Base-by-base conservation (phyloP, 164 flowering plant species). In the Tinospora cordifolia region DNA sequence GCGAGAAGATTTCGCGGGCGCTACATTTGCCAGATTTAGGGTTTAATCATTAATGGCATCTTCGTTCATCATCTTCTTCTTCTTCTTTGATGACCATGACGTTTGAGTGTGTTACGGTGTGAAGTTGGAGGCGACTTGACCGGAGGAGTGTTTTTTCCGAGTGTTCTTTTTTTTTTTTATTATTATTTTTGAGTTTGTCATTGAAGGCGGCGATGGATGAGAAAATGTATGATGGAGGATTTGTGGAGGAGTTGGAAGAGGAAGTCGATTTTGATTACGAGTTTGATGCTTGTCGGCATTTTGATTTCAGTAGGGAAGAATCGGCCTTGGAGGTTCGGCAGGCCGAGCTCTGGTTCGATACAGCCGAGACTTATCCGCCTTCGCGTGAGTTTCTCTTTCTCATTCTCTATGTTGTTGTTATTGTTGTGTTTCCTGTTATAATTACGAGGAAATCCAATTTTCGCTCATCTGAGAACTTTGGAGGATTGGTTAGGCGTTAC, bases 181-280 rank as follows among this genome's bases (percentile, higher is more conserved):
- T n/a, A n/a, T n/a, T n/a, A n/a, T n/a, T n/a, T n/a, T n/a, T n/a
- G n/a, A n/a, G n/a, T n/a, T n/a, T n/a, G n/a, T n/a, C n/a, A 15
- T 67, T 67, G 19, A 46, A 22, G 90, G 83, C 62, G 87, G 80
- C 73, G 51, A 82, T 85, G 85, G 93, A 88, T 17, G 88, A 84
- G 62, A 85, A 83, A 34, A 83, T 88, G 86, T 85, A 76, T n/a
- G 72, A 51, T 24, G 79, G 67, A 46, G 72, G 65, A 60, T 84
- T 79, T 54, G 76, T 75, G 73, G 85, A 66, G 49, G 67, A 68
- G n/a, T n/a, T n/a, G 38, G 89, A 86, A 68, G 73, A 69, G 41
- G 88, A 88, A 68, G 72, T 90, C 36, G 99, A 94, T 78, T 76
- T 84, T 0, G 97, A 87, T 38, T 94, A 90, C 77, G 98, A 94